phyloP scores from a whole-genome alignment of 1,139 yeast genomes.

The Pichia norvegensis region DNA sequence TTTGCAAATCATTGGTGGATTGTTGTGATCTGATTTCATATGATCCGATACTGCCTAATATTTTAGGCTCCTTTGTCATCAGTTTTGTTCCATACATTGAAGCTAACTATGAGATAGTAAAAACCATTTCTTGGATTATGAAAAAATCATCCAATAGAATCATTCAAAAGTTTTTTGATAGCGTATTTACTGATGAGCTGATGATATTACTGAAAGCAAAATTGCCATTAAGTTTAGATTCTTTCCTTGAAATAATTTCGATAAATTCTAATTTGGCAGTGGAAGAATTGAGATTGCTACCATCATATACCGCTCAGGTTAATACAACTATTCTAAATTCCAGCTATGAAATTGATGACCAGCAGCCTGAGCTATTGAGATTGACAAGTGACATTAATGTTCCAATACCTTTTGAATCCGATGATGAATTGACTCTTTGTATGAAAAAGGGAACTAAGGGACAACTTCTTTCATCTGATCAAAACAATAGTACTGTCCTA shows the following conservation, averaged over 20 bases:
- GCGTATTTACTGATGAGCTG: slow-evolving; percentile 47
- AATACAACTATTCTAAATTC: slow-evolving; percentile 33
- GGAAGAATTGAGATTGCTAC: slow-evolving; percentile 50
- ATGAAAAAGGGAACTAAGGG: slow-evolving; percentile 58
- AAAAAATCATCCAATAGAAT: slow-evolving; percentile 48
- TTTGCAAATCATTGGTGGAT: slow-evolving; percentile 38
- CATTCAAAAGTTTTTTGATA: slow-evolving; percentile 50
- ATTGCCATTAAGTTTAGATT: slow-evolving; percentile 60
- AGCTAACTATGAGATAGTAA: slow-evolving; percentile 47
- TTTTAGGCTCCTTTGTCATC: slow-evolving; percentile 51
- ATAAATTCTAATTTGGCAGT: slow-evolving; percentile 62
- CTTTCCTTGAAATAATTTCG: slow-evolving; percentile 55
- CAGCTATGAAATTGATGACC: slow-evolving; percentile 43
- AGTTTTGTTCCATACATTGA: slow-evolving; percentile 58
- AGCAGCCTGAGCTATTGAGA: slow-evolving; percentile 44
- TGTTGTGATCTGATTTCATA: slow-evolving; percentile 40
- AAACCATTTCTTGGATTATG: slow-evolving; percentile 44
- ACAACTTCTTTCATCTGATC: slow-evolving; percentile 41
- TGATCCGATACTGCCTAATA: slow-evolving; percentile 49
- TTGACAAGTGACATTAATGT: slow-evolving; percentile 36
- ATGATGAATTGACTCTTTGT: slow-evolving; percentile 38
- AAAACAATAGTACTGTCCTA: slow-evolving; percentile 37
- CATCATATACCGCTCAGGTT: slow-evolving; percentile 49
- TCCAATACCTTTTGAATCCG: slow-evolving; percentile 43
- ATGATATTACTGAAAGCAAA: slow-evolving; percentile 60